Base-by-base conservation (phyloP, 106 monocot species). In the Phalaenopsis aphrodite region DNA sequence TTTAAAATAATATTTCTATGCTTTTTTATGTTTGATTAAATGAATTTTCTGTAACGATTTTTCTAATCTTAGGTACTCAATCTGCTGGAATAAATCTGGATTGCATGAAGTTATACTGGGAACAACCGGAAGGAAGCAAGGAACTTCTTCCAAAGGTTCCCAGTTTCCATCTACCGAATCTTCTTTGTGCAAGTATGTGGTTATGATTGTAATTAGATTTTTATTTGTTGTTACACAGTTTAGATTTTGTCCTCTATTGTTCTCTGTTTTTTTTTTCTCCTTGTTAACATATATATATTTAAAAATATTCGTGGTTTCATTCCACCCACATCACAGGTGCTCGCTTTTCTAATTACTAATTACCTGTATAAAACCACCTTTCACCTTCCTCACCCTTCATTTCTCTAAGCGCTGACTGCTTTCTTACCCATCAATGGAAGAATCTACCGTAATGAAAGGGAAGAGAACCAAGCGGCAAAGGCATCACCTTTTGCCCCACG, bases 101-200 rank as follows among this genome's bases (percentile, higher is more conserved):
- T 66, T 94, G 77, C 88, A 94, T 88, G 98, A 98, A 78, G 90
- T 94, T 79, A 87, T 98, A 58, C 85, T 94, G 71, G 98, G 98
- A 83, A 98, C 91, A 56, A 93, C 89, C 11, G 98, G 98, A 42
- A 92, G 94, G 78, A 98, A 94, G 83, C 94, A 98, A 83, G 98
- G 94, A 56, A 89, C 98, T 38, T 98, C 94, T 84, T 56, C 90
- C 47, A 98, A 94, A 88, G 94, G 91, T 36, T 82, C 91, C 16
- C 77, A 72, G 37, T 94, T 72, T 69, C 89, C 92, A 78, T 88
- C 94, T 30, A 94, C 98, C 1, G 89, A 92, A 81, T 87, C 94
- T 73, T 89, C 92, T 78, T 79, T 94, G 19, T 94, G 92, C 94
- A 98, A 98, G 94, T 93, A 94, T 16, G 37, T 30, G 41, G 46